These are phyloP conservation scores for Arabis alpina DNA, from an alignment of 345 rosid genomes.

Conservation along the genomic window DNA sequence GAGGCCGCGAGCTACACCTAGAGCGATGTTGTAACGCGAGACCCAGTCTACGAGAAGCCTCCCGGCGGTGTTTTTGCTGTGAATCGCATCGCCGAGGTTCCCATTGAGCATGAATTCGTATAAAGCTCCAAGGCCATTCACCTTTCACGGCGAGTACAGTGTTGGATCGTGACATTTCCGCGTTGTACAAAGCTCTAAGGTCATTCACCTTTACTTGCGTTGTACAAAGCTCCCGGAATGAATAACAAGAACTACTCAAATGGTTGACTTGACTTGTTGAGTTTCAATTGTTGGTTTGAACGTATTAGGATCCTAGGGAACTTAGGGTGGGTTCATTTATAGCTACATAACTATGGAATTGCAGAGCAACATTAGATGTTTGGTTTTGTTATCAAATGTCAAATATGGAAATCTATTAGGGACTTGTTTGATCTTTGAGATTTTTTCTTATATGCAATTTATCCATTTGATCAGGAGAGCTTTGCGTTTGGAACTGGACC, in stretches of 20 bases:
- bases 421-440: neutral
- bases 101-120: conserved; percentile 92
- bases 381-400: neutral
- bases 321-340: conserved; percentile 88
- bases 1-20: conserved; percentile 94
- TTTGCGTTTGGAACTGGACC: no score
- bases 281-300: neutral
- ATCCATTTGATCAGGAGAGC: no score
- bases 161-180: conserved; percentile 59
- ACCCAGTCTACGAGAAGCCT: conserved; percentile 85
- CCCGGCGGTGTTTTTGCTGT: conserved; percentile 68
- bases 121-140: no score
- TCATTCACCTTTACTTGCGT: no score
- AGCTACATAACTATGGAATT: conserved; percentile 68
- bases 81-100: conserved; percentile 81
- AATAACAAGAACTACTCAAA: no score
- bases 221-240: no score
- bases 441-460: no score
- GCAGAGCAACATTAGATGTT: conserved; percentile 80
- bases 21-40: conserved; percentile 78
- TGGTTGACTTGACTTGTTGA: no score
- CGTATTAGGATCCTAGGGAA: conserved; percentile 70
- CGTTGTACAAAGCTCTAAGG: no score
- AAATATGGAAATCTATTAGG: neutral
- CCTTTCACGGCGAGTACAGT: conserved; percentile 76